phyloP scores from a whole-genome alignment of 2,329 filamentous ascomycete species.

The Penicillium decumbens region DNA sequence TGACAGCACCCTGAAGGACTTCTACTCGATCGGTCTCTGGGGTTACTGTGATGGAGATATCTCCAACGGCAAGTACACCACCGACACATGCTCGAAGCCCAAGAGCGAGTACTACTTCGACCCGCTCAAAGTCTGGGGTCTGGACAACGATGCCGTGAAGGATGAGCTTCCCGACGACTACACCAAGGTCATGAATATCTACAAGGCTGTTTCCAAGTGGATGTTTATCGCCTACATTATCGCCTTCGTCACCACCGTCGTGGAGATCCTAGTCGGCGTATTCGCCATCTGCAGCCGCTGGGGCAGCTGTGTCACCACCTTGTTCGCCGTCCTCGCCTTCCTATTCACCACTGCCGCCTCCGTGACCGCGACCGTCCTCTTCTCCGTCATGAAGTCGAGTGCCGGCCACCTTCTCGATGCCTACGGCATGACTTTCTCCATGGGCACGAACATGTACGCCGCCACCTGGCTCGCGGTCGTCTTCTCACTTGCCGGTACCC shows the following conservation, averaged over 20 bases:
- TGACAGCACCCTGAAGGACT: slow-evolving; percentile 61
- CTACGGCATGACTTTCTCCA: slow-evolving; percentile 64
- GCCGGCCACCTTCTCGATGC: slow-evolving; percentile 63
- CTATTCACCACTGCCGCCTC: slow-evolving; percentile 63
- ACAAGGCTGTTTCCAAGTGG: slow-evolving; percentile 71
- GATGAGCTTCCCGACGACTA: slow-evolving; percentile 65
- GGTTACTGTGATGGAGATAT: slow-evolving; percentile 70
- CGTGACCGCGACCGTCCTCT: slow-evolving; percentile 68
- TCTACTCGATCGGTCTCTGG: slow-evolving; percentile 81
- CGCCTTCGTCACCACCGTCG: slow-evolving; percentile 63
- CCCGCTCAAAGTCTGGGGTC: slow-evolving; percentile 60
- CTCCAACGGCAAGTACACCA: slow-evolving; percentile 51
- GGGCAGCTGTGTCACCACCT: slow-evolving; percentile 75
- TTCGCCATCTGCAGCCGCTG: slow-evolving; percentile 77
- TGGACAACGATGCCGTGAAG: slow-evolving; percentile 55
- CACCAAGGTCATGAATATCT: slow-evolving; percentile 63
- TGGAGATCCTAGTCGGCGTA: slow-evolving; percentile 72
- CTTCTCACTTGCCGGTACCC: slow-evolving; percentile 66
- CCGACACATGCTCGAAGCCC: slow-evolving; percentile 63
- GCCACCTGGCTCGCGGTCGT: slow-evolving; percentile 74
- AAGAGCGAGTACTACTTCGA: slow-evolving; percentile 73
- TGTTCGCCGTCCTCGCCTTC: slow-evolving; percentile 59
- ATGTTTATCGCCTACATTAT: slow-evolving; percentile 77
- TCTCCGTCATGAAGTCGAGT: slow-evolving; percentile 63
- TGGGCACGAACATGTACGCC: slow-evolving; percentile 67